phyloP scores from a whole-genome alignment of 2,329 filamentous ascomycete genomes.

The Verticillium dahliae region DNA sequence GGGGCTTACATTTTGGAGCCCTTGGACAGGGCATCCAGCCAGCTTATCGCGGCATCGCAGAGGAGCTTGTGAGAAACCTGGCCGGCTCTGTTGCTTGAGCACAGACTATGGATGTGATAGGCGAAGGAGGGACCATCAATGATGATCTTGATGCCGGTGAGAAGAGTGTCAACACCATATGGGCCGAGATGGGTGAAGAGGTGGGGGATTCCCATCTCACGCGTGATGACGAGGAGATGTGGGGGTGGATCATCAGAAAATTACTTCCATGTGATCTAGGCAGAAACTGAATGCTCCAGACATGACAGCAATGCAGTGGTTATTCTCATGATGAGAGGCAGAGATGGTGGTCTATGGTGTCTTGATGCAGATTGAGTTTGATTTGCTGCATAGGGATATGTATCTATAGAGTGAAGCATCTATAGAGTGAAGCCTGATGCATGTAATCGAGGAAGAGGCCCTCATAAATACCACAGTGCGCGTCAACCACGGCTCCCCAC shows the following conservation, averaged over 20 bases:
- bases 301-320: background rate
- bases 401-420: background rate
- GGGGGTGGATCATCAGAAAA: background rate
- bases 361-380: background rate
- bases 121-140: conserved; percentile 78
- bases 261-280: background rate
- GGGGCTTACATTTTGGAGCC: conserved; percentile 54
- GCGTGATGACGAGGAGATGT: background rate
- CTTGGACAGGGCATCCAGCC: conserved; percentile 52
- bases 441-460: background rate
- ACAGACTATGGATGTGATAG: conserved; percentile 61
- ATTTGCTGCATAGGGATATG: background rate
- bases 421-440: background rate
- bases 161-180: conserved; percentile 35
- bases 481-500: background rate
- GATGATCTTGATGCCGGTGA: conserved; percentile 37
- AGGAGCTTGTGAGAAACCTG: conserved; percentile 59
- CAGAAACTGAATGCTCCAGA: background rate
- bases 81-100: conserved; percentile 42
- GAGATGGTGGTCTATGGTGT: background rate
- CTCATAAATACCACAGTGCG: background rate
- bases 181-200: conserved; percentile 46
- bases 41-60: conserved; percentile 50
- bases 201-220: conserved; percentile 52
- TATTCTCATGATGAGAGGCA: background rate